These are phyloP conservation scores for Albatrellus ellisii DNA, from an alignment of 768 basidiomycete genomes.

Conservation along the genomic window DNA sequence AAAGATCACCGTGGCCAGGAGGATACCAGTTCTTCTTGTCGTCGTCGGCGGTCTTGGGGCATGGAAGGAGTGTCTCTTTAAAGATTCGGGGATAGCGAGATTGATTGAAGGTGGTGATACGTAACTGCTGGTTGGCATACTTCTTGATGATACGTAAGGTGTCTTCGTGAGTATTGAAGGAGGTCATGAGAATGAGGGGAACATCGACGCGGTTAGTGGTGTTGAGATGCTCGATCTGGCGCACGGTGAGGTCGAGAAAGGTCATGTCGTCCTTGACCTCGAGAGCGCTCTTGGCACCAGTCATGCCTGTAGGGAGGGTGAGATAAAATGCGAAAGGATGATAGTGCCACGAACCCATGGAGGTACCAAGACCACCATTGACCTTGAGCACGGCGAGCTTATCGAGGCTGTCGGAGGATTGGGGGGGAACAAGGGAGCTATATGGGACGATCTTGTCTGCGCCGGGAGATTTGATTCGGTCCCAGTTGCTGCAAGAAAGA, in stretches of 20 bases:
- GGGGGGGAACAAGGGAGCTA: constrained; percentile 30
- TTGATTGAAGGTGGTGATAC: constrained; percentile 61
- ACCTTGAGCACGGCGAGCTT: constrained; percentile 71
- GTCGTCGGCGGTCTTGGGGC: constrained; percentile 38
- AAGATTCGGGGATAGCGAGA: constrained; percentile 63
- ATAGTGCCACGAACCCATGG: constrained; percentile 30
- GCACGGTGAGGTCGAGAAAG: constrained; percentile 52
- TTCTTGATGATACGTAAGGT: constrained; percentile 70
- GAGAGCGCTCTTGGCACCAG: constrained; percentile 56
- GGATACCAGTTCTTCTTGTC: constrained; percentile 70
- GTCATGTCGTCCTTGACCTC: constrained; percentile 66
- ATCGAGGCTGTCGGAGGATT: constrained; percentile 37
- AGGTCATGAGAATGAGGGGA: constrained; percentile 72
- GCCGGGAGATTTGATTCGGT: constrained; percentile 45
- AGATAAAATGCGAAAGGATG: not conserved
- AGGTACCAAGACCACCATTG: constrained; percentile 64
- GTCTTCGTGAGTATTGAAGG: constrained; percentile 72
- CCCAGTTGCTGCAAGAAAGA: constrained; percentile 20
- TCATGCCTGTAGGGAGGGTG: constrained; percentile 27
- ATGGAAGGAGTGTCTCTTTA: constrained; percentile 55
- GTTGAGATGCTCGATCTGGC: constrained; percentile 61
- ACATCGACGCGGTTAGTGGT: constrained; percentile 49
- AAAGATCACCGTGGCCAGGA: constrained; percentile 65
- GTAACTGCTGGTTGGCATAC: constrained; percentile 67
- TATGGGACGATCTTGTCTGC: constrained; percentile 53